Evolutionary conservation across 2,329 filamentous ascomycete species (phyloP), one percentile per base, ranked within the genome.

Genomic region (Aspergillus proliferans): DNA sequence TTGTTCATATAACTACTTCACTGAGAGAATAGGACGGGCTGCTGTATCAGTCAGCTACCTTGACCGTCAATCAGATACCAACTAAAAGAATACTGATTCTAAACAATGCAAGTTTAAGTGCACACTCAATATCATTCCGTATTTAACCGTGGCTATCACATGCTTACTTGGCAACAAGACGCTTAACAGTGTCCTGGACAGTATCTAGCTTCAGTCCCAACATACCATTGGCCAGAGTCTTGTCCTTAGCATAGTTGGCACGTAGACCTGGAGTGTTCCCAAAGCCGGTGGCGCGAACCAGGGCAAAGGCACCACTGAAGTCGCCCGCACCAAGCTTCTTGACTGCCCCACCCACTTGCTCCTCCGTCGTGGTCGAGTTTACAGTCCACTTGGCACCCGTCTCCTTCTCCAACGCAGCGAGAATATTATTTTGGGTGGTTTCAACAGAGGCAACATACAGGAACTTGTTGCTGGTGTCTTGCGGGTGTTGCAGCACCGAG

Each of bases 371-470:
- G 9, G 65, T 61, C 12, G 64, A 64, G 3, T 68, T 71, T 2
- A 83, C 68, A 0, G 71, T 67, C 72, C 76, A 84, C 51, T 77
- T 76, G 15, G 67, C 59, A 2, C 75, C 76, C 0, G 77, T 79
- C 9, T 73, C 66, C 49, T 76, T 74, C 64, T 86, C 79, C 2
- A 79, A 66, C 0, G 73, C 61, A 10, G 67, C 63, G 1, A 85
- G 59, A 1, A 87, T 64, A 53, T 85, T 72, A 15, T 79, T 78
- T 64, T 85, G 82, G 1, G 77, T 76, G 0, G 77, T 74, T 26
- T 75, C 75, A 55, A 84, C 80, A 0, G 77, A 82, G 2, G 79
- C 75, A 14, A 85, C 67, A 45, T 74, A 75, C 26, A 86, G 62
- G 60, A 82, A 80, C 52, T 77, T 72, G 61, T 86, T 85, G 33